Percentiles rank a stretch among this genome's conserved stretches.
These are phyloP conservation scores for Cardamine resedifolia DNA, from an alignment of 345 rosid genomes.

Conservation along the genomic window DNA sequence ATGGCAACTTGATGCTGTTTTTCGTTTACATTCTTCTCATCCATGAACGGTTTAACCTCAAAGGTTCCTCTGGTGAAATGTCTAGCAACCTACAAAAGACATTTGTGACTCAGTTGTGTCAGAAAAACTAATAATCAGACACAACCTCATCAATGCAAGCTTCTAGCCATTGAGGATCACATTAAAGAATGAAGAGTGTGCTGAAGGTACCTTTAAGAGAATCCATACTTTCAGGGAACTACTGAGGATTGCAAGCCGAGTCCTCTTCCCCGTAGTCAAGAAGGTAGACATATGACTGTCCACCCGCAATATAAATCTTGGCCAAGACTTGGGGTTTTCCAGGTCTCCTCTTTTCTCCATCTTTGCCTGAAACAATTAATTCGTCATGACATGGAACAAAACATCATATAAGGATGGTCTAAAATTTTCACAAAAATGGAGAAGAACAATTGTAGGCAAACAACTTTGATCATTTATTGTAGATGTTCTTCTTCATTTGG, in stretches of 20 bases:
- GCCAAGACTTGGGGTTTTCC: slow-evolving; percentile 82
- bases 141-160: background rate
- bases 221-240: slow-evolving; percentile 97
- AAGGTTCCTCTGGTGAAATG: slow-evolving; percentile 79
- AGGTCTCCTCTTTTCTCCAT: slow-evolving; percentile 59
- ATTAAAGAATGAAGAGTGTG: slow-evolving; percentile 4
- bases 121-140: too few species aligned
- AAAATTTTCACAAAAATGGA: background rate
- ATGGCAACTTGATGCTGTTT: slow-evolving; percentile 60
- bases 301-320: slow-evolving; percentile 74
- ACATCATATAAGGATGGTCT: background rate
- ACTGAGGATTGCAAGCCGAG: slow-evolving; percentile 77
- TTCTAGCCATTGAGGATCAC: background rate
- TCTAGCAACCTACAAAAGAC: slow-evolving; percentile 67
- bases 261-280: slow-evolving; percentile 80
- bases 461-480: background rate
- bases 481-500: slow-evolving; percentile 1
- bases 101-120: background rate
- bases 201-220: slow-evolving; percentile 68
- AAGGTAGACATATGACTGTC: slow-evolving; percentile 85
- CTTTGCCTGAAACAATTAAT: slow-evolving; percentile 51
- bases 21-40: slow-evolving; percentile 51
- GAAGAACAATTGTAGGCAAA: background rate
- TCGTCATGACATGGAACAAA: slow-evolving; percentile 13
- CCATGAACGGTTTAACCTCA: slow-evolving; percentile 73